Evolutionary conservation across 129 eudicot species (phyloP).

Genomic region (Smallanthus sonchifolius): DNA sequence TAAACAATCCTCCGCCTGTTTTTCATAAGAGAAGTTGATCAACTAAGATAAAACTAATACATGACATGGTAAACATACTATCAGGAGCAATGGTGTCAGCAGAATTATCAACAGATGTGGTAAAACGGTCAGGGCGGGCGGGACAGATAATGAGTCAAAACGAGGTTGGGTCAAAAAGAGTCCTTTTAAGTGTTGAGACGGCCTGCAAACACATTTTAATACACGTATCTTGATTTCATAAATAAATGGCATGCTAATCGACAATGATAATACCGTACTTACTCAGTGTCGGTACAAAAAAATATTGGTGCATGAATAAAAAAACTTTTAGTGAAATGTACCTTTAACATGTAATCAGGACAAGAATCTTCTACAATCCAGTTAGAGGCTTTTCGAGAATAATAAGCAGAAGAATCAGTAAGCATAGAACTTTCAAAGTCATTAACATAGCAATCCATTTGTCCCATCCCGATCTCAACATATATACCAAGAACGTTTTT

Average conservation of each 20-base stretch:
- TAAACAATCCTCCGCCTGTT: constrained; percentile 83
- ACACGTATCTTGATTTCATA: not conserved
- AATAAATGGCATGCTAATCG: not conserved
- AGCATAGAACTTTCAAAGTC: constrained; percentile 69
- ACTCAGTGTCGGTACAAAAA: too few species aligned
- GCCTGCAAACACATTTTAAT: not conserved
- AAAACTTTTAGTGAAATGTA: not conserved
- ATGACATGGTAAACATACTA: not conserved
- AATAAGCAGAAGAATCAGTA: constrained; percentile 62
- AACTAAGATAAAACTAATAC: constrained; percentile 9
- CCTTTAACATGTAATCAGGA: constrained; percentile 94
- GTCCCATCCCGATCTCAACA: constrained; percentile 73
- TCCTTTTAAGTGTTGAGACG: not conserved
- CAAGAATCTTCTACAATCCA: constrained; percentile 88
- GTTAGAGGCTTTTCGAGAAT: constrained; percentile 76
- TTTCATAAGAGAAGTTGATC: not conserved
- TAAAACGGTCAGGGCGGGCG: not conserved
- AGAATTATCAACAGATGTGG: not conserved
- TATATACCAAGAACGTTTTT: constrained; percentile 62
- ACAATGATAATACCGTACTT: not conserved
- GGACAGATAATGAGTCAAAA: not conserved
- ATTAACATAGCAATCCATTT: constrained; percentile 53
- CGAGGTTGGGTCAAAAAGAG: not conserved
- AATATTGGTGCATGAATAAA: not conserved
- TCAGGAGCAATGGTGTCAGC: not conserved